Evolutionary conservation across 208 protist species (phyloP).

Genomic region (Crithidia mellificae): DNA sequence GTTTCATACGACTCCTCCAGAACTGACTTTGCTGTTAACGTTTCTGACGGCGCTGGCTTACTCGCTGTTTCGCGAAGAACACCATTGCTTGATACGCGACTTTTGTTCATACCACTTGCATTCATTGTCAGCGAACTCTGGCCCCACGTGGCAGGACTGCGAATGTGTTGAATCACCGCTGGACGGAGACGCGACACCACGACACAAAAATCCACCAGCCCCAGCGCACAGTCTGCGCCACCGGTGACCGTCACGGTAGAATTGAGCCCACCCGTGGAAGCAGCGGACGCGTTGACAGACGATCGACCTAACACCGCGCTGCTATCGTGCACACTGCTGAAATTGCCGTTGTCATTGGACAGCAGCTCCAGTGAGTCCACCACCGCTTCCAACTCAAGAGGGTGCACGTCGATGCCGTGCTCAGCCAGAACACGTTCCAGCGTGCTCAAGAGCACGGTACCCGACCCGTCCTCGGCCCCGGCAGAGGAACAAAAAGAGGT

Average conservation of each 20-base stretch:
- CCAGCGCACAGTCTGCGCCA: conserved; percentile 25
- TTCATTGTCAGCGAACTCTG: too few species aligned
- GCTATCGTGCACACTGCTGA: background rate
- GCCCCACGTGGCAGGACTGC: conserved; percentile 32
- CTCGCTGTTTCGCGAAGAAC: too few species aligned
- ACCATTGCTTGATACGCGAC: too few species aligned
- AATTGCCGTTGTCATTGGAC: too few species aligned
- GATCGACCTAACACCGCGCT: background rate
- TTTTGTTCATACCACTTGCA: too few species aligned
- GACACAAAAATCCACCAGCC: conserved; percentile 65
- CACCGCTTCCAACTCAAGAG: conserved; percentile 61
- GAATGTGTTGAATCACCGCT: conserved; percentile 54
- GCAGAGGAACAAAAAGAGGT: too few species aligned
- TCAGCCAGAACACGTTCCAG: conserved; percentile 33
- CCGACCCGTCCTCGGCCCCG: conserved; percentile 14
- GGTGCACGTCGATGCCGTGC: conserved; percentile 35
- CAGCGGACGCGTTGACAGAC: background rate
- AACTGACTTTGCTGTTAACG: background rate
- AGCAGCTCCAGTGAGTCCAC: conserved; percentile 59
- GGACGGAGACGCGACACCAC: conserved; percentile 67
- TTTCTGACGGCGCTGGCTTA: too few species aligned
- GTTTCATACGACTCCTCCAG: background rate
- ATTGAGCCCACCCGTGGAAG: background rate
- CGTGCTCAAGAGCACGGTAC: conserved; percentile 38
- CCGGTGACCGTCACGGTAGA: conserved; percentile 17